Evolutionary conservation across 2,329 filamentous ascomycete genomes (phyloP), one percentile per base, ranked within the genome.

Genomic region (Pyricularia grisea): DNA sequence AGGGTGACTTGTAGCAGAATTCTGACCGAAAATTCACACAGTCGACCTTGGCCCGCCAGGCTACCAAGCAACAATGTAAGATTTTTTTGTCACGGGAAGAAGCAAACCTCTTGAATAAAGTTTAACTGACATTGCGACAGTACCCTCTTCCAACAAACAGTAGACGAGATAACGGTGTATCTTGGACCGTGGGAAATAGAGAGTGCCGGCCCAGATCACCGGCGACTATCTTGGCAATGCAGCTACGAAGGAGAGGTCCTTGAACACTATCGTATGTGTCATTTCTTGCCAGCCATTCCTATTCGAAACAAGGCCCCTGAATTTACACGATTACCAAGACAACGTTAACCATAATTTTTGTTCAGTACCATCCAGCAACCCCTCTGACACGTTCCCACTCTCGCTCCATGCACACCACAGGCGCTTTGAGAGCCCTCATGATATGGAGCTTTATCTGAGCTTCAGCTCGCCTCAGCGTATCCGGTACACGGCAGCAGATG

Each of bases 31-130:
- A 55, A n/a, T 10, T 55, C 20, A 7, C 6, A 55, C 42, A 55
- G 42, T 85, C 61, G 83, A 85, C 72, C 78, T 85, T 65, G 83
- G 83, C 4, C 83, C 83, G 68, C 83, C 83, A 42, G 83, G 83
- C 67, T 85, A 83, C 72, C 81, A 84, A 78, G 83, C 83, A 74
- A 85, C 83, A 74, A 84, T 85, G 83, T 85, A 80, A 74, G 20
- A 31, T 55, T 23, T 20, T 9, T 55, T 20, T 6, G 7, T n/a
- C 42, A 55, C n/a, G 42, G 20, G 2, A 12, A 55, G 42, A n/a
- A 55, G 5, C 42, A 55, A 55, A n/a, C 20, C 11, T 6, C 1
- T n/a, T 55, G 42, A 5, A n/a, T 55, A n/a, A 20, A 3, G 17
- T 20, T 55, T n/a, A n/a, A 9, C 42, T 55, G 20, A 55, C 20